A percentile compares a stretch with the other conserved stretches of the same genome.
Conservation (phyloP, 2,329 filamentous ascomycete species). For the Alternaria conjuncta region DNA sequence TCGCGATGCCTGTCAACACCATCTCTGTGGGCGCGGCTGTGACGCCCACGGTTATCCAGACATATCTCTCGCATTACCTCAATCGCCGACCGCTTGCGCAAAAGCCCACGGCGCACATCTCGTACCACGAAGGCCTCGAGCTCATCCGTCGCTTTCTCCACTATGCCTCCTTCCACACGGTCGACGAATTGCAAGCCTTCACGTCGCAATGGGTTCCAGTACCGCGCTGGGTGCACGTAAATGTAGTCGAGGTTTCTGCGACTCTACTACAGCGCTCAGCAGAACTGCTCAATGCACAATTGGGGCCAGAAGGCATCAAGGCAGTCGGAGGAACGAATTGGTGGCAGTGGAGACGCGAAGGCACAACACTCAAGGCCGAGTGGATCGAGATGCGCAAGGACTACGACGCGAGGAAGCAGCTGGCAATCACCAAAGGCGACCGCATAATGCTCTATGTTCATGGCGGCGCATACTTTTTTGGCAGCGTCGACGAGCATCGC, state of each 20-base stretch:
- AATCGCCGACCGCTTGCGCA: constrained; percentile 76
- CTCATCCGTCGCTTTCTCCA: constrained; percentile 85
- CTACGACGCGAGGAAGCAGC: constrained; percentile 72
- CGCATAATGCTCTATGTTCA: constrained; percentile 94
- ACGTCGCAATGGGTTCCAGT: constrained; percentile 90
- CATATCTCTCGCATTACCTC: constrained; percentile 87
- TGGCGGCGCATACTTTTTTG: constrained; percentile 94
- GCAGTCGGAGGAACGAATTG: constrained; percentile 82
- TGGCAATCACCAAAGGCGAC: constrained; percentile 62
- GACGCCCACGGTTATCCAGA: constrained; percentile 85
- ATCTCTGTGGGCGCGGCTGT: constrained; percentile 82
- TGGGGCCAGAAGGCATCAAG: constrained; percentile 77
- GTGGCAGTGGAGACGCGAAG: constrained; percentile 73
- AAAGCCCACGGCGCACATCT: constrained; percentile 87
- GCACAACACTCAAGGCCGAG: constrained; percentile 73
- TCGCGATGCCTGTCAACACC: constrained; percentile 72
- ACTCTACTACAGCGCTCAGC: constrained; percentile 70
- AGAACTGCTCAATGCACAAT: constrained; percentile 69
- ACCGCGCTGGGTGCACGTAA: constrained; percentile 84
- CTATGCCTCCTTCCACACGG: constrained; percentile 85
- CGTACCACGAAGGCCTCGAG: constrained; percentile 90
- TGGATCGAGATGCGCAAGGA: constrained; percentile 97
- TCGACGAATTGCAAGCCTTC: constrained; percentile 92
- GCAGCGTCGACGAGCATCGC: constrained; percentile 94
- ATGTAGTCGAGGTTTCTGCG: constrained; percentile 70